Conservation (phyloP, 139 green algal species). For the Ettlia oleoabundans region DNA sequence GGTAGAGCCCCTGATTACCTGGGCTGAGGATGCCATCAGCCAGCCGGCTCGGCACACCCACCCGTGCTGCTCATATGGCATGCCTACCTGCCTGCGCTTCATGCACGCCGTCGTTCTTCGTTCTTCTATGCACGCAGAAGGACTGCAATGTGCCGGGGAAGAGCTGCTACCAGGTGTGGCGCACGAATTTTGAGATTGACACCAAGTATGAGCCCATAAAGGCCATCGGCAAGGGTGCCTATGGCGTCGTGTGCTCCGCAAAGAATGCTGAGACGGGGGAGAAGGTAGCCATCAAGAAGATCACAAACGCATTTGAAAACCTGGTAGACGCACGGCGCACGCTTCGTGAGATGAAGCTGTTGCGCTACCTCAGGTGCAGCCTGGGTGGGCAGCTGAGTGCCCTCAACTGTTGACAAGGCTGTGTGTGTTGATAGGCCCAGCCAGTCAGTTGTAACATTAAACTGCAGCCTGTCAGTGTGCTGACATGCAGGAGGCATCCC, state of each 20-base stretch:
- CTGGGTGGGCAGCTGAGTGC: not conserved
- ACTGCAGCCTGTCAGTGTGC: not conserved
- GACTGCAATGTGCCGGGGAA: constrained; percentile 87
- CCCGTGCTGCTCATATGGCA: too few relatives aligned
- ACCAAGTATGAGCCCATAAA: constrained; percentile 80
- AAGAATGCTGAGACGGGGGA: constrained; percentile 74
- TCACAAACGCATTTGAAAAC: constrained; percentile 97
- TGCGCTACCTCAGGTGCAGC: constrained; percentile 59
- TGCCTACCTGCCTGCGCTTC: not conserved
- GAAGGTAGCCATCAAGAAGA: constrained; percentile 98
- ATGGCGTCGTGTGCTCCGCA: constrained; percentile 97
- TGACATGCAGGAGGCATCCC: not conserved
- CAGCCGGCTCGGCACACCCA: too few relatives aligned
- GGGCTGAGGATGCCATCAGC: too few relatives aligned
- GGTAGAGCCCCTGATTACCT: too few relatives aligned
- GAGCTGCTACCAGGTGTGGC: constrained; percentile 82
- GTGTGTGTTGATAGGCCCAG: too few relatives aligned
- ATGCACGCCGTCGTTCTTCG: not conserved
- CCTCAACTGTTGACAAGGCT: too few relatives aligned
- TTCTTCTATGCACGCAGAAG: constrained; percentile 27
- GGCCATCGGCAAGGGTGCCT: constrained; percentile 95
- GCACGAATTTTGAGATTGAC: constrained; percentile 94
- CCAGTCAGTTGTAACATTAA: not conserved
- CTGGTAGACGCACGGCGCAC: constrained; percentile 91
- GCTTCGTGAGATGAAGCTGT: constrained; percentile 95